A percentile compares a stretch with the other conserved stretches of the same genome.
phyloP scores from a whole-genome alignment of 1,139 yeast genomes.

The Protomyces arabidopsidicola region DNA sequence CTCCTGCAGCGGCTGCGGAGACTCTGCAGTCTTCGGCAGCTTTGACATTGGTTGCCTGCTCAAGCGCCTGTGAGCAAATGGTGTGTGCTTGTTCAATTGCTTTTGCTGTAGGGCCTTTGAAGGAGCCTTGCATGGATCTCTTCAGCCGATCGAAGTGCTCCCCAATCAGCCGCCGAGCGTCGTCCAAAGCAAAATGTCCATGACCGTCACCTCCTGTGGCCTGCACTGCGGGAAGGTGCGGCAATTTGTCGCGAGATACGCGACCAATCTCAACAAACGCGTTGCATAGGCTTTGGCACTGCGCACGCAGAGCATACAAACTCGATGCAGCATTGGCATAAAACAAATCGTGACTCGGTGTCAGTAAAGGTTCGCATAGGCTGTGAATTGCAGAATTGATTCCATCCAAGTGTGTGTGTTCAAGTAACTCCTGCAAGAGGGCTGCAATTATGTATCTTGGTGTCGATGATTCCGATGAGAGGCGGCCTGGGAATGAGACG shows the following conservation, averaged over 20 bases:
- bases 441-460: constrained; percentile 70
- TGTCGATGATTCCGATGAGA: constrained; percentile 67
- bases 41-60: constrained; percentile 59
- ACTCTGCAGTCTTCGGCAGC: constrained; percentile 58
- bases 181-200: constrained; percentile 76
- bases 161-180: constrained; percentile 65
- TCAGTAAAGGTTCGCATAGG: constrained; percentile 49
- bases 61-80: constrained; percentile 60
- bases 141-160: constrained; percentile 65
- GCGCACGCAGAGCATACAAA: constrained; percentile 76
- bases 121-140: constrained; percentile 61
- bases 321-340: constrained; percentile 86
- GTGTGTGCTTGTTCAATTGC: constrained; percentile 75
- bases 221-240: constrained; percentile 79
- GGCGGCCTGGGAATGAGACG: constrained; percentile 44
- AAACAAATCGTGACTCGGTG: constrained; percentile 31
- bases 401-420: constrained; percentile 31
- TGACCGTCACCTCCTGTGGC: constrained; percentile 90
- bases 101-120: constrained; percentile 66
- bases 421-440: constrained; percentile 68
- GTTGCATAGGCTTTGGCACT: constrained; percentile 75
- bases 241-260: constrained; percentile 67
- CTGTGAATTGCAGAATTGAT: constrained; percentile 43
- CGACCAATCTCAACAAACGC: constrained; percentile 74
- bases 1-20: constrained; percentile 70